Percentiles rank a stretch among this genome's conserved stretches.
phyloP scores from a whole-genome alignment of 768 basidiomycete genomes.

The Antrodiella citrinella region DNA sequence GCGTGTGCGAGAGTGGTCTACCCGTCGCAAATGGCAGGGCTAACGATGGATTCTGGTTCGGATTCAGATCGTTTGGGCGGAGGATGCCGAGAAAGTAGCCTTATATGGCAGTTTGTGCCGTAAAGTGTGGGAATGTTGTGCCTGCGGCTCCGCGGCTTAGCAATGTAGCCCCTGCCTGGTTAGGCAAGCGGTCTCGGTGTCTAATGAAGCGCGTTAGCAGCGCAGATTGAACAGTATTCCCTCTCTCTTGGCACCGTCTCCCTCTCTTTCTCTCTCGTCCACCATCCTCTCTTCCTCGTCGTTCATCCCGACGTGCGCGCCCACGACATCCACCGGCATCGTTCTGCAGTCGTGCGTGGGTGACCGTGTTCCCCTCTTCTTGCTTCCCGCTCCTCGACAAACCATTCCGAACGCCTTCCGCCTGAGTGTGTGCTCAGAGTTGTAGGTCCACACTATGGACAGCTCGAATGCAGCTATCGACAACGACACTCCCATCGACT shows the following conservation, averaged over 20 bases:
- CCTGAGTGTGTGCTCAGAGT: background rate
- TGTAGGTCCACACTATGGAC: background rate
- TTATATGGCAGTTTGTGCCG: background rate
- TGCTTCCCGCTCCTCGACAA: background rate
- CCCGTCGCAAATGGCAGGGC: too few relatives aligned
- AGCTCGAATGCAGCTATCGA: background rate
- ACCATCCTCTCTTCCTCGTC: background rate
- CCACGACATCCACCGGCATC: too few relatives aligned
- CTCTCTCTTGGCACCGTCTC: too few relatives aligned
- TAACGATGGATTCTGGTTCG: too few relatives aligned
- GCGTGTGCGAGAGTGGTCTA: too few relatives aligned
- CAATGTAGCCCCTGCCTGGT: background rate
- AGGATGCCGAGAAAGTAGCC: background rate
- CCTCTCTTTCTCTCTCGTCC: background rate
- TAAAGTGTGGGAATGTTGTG: background rate
- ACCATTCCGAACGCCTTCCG: background rate
- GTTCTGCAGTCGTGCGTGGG: conserved; percentile 2
- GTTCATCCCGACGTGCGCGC: background rate
- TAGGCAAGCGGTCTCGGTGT: background rate
- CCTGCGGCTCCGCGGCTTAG: background rate
- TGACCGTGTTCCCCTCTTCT: too few relatives aligned
- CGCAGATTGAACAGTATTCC: conserved; percentile 1
- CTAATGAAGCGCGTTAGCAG: background rate
- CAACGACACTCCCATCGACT: background rate
- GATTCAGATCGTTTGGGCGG: too few relatives aligned